These are phyloP conservation scores for Plasmopara muralis DNA, from an alignment of 352 stramenopile genomes.

Conservation along the genomic window DNA sequence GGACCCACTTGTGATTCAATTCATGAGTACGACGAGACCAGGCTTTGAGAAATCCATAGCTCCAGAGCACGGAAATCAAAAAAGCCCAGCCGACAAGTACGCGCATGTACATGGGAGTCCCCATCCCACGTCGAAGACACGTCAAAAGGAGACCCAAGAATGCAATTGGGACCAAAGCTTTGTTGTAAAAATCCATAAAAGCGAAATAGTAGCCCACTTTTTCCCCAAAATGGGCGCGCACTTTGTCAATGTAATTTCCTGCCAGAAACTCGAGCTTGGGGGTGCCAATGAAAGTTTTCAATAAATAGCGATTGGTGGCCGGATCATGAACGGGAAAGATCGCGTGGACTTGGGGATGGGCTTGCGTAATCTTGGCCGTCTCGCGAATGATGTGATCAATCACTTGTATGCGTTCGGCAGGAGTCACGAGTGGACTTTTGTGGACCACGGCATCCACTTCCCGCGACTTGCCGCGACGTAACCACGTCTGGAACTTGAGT, in stretches of 20 bases:
- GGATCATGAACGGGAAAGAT: constrained; percentile 80
- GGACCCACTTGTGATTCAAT: constrained; percentile 66
- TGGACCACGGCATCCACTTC: constrained; percentile 62
- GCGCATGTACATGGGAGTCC: constrained; percentile 77
- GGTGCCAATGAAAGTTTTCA: constrained; percentile 66
- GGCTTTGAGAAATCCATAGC: constrained; percentile 73
- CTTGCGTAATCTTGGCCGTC: constrained; percentile 51
- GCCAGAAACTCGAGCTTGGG: constrained; percentile 62
- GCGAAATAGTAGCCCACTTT: constrained; percentile 84
- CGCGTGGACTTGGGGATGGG: constrained; percentile 46
- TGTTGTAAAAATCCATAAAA: constrained; percentile 86
- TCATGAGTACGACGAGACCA: constrained; percentile 73
- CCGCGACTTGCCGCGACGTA: constrained; percentile 63
- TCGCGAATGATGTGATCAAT: constrained; percentile 80
- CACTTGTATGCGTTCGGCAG: constrained; percentile 72
- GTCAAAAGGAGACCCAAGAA: constrained; percentile 64
- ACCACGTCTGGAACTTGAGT: constrained; percentile 69
- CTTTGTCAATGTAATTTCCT: constrained; percentile 45
- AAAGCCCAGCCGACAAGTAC: constrained; percentile 65
- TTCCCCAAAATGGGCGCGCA: constrained; percentile 76
- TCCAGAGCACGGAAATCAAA: constrained; percentile 74
- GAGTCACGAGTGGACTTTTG: constrained; percentile 52
- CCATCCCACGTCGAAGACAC: constrained; percentile 50
- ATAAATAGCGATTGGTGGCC: constrained; percentile 57
- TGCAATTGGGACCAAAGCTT: constrained; percentile 67